Evolutionary conservation across 306 rosid species (phyloP).

Genomic region (Cucurbita maxima): DNA sequence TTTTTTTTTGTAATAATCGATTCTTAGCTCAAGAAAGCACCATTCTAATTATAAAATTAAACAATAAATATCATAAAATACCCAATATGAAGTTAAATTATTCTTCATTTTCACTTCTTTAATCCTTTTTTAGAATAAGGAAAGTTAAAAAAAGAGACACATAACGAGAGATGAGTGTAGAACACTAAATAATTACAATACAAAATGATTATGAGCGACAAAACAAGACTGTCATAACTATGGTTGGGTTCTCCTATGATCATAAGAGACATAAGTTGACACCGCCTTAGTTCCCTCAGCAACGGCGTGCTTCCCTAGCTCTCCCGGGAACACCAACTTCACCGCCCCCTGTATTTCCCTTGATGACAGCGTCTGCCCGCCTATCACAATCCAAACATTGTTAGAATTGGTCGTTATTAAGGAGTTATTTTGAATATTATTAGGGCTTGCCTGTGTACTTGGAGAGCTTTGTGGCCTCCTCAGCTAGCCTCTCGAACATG

Average conservation of each 20-base stretch:
- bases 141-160: no score
- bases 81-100: no score
- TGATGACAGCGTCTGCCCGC: conserved; percentile 23
- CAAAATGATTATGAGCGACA: neutral
- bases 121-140: no score
- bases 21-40: no score
- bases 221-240: no score
- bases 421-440: no score
- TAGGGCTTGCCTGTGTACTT: conserved; percentile 13
- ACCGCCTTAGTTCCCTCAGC: conserved; percentile 62
- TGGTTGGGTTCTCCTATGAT: neutral
- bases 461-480: conserved; percentile 37
- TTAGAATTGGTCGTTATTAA: no score
- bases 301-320: conserved; percentile 56
- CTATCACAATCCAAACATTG: neutral
- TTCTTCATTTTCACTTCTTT: no score
- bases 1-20: no score
- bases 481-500: conserved; percentile 63
- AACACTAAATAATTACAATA: neutral
- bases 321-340: conserved; percentile 45
- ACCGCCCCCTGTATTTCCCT: conserved; percentile 64
- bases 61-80: no score
- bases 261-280: neutral
- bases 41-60: no score
- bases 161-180: no score